Conservation (phyloP, 139 green algal species). For the Klebsormidium nitens region DNA sequence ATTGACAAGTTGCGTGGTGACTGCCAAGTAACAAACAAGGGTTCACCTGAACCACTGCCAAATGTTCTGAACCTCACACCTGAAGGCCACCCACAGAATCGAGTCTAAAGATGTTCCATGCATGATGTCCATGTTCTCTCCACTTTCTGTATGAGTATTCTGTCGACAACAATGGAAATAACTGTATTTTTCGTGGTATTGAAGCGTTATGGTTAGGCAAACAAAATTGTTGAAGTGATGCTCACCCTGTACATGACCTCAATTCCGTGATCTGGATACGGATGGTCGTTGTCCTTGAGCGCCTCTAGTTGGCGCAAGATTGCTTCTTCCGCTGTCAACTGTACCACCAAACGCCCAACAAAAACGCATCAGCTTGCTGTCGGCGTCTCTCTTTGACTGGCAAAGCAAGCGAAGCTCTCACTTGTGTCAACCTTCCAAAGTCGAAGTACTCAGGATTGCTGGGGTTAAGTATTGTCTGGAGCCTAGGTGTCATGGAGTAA, state of each 20-base stretch:
- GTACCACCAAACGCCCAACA: no score
- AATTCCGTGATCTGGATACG: constrained; percentile 36
- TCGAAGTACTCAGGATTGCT: no score
- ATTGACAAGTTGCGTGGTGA: no score
- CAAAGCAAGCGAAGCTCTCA: no score
- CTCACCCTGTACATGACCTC: constrained; percentile 40
- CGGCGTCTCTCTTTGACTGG: no score
- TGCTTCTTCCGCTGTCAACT: constrained; percentile 23
- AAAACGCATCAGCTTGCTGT: no score
- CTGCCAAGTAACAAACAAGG: no score
- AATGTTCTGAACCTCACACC: neutral
- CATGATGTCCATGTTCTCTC: neutral
- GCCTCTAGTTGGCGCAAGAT: constrained; percentile 22
- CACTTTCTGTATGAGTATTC: no score
- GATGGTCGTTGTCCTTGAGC: constrained; percentile 30
- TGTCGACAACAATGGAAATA: constrained; percentile 4
- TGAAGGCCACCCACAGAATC: neutral
- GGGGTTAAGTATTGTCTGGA: no score
- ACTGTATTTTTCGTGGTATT: neutral
- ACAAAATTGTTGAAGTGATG: no score
- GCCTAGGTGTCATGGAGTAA: no score
- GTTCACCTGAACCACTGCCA: constrained; percentile 4
- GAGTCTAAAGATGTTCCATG: neutral
- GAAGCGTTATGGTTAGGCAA: neutral
- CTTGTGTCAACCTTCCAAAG: no score